Evolutionary conservation across 306 rosid genomes (phyloP).

Genomic region (Luffa acutangula): DNA sequence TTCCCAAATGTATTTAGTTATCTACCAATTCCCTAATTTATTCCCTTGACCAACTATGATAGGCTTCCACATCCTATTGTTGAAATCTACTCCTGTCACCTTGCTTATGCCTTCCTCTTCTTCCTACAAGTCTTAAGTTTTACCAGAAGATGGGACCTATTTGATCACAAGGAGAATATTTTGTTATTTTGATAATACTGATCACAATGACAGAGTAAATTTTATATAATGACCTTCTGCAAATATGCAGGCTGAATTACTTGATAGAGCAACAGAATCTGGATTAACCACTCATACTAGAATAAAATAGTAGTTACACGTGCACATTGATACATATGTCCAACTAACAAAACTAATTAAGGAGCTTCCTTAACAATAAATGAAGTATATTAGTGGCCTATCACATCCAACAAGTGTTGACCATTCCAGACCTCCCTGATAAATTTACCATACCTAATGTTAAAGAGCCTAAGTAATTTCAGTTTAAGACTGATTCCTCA

Average conservation of each 20-base stretch:
- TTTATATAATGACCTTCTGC: neutral
- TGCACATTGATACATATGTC: neutral
- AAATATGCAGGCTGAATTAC: neutral
- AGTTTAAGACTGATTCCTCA: neutral
- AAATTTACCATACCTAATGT: neutral
- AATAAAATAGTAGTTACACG: neutral
- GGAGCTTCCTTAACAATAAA: neutral
- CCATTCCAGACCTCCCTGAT: neutral
- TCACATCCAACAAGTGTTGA: neutral
- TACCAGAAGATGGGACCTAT: neutral
- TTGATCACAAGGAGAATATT: neutral
- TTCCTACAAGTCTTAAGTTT: neutral
- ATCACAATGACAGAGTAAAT: neutral
- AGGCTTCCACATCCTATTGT: neutral
- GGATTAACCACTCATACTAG: neutral
- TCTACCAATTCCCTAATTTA: neutral
- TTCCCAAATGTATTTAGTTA: neutral
- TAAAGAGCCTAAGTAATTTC: neutral
- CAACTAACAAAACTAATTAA: neutral
- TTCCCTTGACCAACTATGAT: neutral
- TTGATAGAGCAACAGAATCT: neutral
- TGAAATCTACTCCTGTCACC: neutral
- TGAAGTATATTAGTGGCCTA: neutral
- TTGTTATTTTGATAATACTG: neutral
- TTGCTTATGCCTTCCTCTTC: neutral